These are phyloP conservation scores for Cyclanthera cordifolia DNA, from an alignment of 306 rosid species.

Conservation along the genomic window DNA sequence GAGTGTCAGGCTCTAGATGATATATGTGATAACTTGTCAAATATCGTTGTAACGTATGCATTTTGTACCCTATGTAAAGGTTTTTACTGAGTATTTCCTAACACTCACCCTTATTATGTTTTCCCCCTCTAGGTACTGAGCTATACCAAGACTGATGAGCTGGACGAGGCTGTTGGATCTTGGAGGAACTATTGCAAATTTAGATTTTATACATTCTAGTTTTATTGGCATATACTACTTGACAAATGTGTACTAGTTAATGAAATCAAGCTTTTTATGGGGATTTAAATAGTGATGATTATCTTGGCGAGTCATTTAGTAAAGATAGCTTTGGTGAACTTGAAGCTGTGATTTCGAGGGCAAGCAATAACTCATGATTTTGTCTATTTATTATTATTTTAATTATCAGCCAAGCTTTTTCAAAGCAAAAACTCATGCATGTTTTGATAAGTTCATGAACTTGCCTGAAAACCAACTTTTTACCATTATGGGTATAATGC, in stretches of 20 bases:
- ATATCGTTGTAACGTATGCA: too few relatives aligned
- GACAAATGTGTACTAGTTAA: constrained; percentile 58
- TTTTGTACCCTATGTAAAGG: too few relatives aligned
- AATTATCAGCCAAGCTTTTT: background rate
- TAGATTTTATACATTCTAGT: constrained; percentile 21
- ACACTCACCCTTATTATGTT: too few relatives aligned
- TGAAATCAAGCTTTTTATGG: constrained; percentile 83
- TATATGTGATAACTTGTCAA: too few relatives aligned
- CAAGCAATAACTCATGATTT: constrained; percentile 19
- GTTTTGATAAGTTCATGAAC: background rate
- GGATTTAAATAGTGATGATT: constrained; percentile 50
- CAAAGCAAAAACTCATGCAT: background rate
- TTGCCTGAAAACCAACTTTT: background rate
- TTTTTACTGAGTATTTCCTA: too few relatives aligned
- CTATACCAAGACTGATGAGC: too few relatives aligned
- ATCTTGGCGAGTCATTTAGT: constrained; percentile 48
- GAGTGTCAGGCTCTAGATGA: too few relatives aligned
- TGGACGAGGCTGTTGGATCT: too few relatives aligned
- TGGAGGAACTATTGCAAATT: too few relatives aligned
- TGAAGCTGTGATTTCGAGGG: constrained; percentile 72
- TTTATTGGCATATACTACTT: constrained; percentile 47
- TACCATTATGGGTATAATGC: constrained; percentile 5
- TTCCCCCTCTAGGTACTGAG: too few relatives aligned
- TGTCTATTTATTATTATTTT: background rate
- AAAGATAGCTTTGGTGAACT: constrained; percentile 63